These are phyloP conservation scores for Wickerhamiella alocasiicola DNA, from an alignment of 805 yeast species.

Conservation along the genomic window DNA sequence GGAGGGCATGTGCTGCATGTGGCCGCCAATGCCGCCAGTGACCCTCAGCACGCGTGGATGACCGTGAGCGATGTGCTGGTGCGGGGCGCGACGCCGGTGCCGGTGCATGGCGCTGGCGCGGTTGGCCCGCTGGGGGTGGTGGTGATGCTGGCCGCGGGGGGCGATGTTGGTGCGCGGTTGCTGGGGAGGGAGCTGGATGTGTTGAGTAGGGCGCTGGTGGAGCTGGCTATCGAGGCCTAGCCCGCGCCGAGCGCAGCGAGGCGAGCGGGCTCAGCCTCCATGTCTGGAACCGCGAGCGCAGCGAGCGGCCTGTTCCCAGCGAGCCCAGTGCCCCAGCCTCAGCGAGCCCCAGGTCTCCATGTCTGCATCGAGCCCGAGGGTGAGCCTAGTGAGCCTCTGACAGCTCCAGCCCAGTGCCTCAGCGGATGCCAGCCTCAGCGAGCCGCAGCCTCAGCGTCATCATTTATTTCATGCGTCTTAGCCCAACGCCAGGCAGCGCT, in stretches of 20 bases:
- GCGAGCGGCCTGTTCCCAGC: background rate
- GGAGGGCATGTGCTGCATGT: slow-evolving; percentile 2
- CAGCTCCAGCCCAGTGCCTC: no score
- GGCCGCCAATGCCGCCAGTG: background rate
- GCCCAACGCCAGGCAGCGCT: no score
- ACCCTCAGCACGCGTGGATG: slow-evolving; percentile 8
- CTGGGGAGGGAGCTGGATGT: slow-evolving; percentile 7
- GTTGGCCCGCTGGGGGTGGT: slow-evolving; percentile 2
- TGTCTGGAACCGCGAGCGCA: background rate
- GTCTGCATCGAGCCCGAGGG: no score
- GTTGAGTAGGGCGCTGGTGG: slow-evolving; percentile 7
- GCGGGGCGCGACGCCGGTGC: slow-evolving; percentile 3
- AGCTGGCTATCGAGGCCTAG: slow-evolving; percentile 7
- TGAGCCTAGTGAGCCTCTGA: no score
- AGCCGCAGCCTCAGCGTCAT: no score
- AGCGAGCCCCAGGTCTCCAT: no score
- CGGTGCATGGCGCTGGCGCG: slow-evolving; percentile 2
- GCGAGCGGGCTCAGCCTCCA: background rate
- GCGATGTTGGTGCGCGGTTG: background rate
- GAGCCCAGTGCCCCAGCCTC: no score
- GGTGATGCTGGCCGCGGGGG: slow-evolving; percentile 4
- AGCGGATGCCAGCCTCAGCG: no score
- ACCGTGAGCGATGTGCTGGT: slow-evolving; percentile 3
- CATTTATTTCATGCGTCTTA: no score
- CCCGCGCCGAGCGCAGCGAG: background rate